These are phyloP conservation scores for Vitis rupestris DNA, from an alignment of 164 flowering plant genomes.

Conservation along the genomic window DNA sequence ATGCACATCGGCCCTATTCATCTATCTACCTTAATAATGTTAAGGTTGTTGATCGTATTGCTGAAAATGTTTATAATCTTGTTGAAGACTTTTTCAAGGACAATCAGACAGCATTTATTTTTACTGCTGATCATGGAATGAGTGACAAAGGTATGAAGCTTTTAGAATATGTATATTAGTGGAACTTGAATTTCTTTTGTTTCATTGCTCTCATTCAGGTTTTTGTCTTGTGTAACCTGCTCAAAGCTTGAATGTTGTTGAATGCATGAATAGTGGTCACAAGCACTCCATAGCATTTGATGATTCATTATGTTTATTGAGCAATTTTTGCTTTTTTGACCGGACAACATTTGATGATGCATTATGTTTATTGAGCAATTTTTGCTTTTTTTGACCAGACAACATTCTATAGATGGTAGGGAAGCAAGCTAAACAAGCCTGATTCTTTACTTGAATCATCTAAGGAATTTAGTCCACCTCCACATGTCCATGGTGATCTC, in stretches of 20 bases:
- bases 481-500: too few species aligned
- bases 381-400: background rate
- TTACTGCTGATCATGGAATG: conserved; percentile 99
- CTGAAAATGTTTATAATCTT: conserved; percentile 69
- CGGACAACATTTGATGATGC: background rate
- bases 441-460: too few species aligned
- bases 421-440: too few species aligned
- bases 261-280: background rate
- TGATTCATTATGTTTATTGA: background rate
- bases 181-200: background rate
- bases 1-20: conserved; percentile 93
- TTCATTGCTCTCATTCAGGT: background rate
- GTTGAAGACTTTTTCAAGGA: conserved; percentile 80
- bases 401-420: too few species aligned
- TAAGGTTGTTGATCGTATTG: conserved; percentile 85
- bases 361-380: background rate
- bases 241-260: background rate
- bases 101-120: conserved; percentile 82
- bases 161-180: conserved; percentile 6
- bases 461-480: too few species aligned
- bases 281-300: background rate
- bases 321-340: background rate
- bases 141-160: conserved; percentile 82
- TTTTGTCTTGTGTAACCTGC: background rate
- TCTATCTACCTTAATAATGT: conserved; percentile 93